Conservation (phyloP, 208 protist genomes). For the Paratrypanosoma confusum region DNA sequence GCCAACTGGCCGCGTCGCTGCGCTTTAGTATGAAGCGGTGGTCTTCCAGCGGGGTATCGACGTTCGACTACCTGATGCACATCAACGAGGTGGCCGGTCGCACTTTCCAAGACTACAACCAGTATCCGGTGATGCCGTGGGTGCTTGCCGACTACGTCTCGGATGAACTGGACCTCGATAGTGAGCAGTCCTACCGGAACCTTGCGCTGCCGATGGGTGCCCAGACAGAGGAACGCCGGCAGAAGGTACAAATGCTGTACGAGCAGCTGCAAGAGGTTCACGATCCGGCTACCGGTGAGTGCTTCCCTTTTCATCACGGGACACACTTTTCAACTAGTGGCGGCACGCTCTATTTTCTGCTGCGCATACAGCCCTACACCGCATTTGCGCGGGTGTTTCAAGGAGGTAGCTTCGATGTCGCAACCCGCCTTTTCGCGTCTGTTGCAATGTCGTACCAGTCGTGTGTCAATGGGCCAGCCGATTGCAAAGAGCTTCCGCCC, state of each 20-base stretch:
- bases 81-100: conserved; percentile 87
- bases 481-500: conserved; percentile 94
- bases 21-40: conserved; percentile 76
- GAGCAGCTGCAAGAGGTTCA: conserved; percentile 24
- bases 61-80: conserved; percentile 90
- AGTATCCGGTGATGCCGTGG: conserved; percentile 95
- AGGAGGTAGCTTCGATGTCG: conserved; percentile 87
- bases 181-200: conserved; percentile 78
- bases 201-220: conserved; percentile 95
- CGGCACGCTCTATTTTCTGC: conserved; percentile 93
- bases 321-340: conserved; percentile 96
- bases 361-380: conserved; percentile 97
- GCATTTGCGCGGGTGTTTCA: conserved; percentile 77
- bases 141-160: conserved; percentile 85
- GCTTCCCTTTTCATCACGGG: conserved; percentile 93
- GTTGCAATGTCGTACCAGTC: conserved; percentile 69
- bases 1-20: conserved; percentile 29
- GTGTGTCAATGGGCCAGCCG: conserved; percentile 68
- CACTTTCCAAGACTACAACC: conserved; percentile 86
- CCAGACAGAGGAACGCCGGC: conserved; percentile 64
- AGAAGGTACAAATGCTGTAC: conserved; percentile 71
- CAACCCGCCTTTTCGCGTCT: conserved; percentile 91
- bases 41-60: conserved; percentile 86
- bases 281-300: conserved; percentile 9
- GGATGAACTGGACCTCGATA: conserved; percentile 56